Percentiles rank a stretch among this genome's conserved stretches.
These are phyloP conservation scores for Astrothelium subdiscretum DNA, from an alignment of 495 filamentous ascomycete species.

Conservation along the genomic window DNA sequence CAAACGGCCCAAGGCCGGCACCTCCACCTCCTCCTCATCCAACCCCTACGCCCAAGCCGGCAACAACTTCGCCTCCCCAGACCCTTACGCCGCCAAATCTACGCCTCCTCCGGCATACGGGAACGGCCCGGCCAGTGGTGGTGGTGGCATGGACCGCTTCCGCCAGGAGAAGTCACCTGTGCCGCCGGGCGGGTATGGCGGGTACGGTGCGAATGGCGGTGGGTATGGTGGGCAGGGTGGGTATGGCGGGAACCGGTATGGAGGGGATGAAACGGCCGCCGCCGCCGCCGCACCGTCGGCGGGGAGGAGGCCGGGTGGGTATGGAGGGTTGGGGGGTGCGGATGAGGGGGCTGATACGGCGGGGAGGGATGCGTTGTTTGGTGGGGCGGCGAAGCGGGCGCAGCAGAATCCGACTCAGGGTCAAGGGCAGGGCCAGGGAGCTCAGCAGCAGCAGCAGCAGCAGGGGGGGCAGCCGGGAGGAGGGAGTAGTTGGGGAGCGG, in stretches of 20 bases:
- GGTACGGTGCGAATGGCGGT: constrained; percentile 5
- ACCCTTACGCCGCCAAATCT: constrained; percentile 24
- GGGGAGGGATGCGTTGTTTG: constrained; percentile 40
- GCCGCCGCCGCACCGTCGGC: too few relatives aligned
- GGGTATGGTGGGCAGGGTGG: constrained; percentile 17
- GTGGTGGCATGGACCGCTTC: constrained; percentile 6
- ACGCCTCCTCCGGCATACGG: constrained; percentile 12
- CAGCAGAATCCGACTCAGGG: constrained; percentile 26
- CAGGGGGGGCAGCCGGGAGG: constrained; percentile 27
- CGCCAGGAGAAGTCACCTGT: constrained; percentile 27
- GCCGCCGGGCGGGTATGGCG: constrained; percentile 21
- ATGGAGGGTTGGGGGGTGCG: constrained; percentile 24
- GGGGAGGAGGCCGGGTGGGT: constrained; percentile 12
- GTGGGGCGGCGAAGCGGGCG: constrained; percentile 38
- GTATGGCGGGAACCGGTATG: constrained; percentile 25
- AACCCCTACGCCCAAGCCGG: constrained; percentile 15
- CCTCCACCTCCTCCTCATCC: constrained; percentile 9
- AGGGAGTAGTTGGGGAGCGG: constrained; percentile 28
- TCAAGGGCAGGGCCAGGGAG: not conserved
- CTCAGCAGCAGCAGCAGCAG: constrained; percentile 15
- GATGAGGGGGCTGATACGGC: constrained; percentile 20
- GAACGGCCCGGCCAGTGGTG: constrained; percentile 8
- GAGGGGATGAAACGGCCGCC: constrained; percentile 6
- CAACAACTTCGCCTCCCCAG: constrained; percentile 10
- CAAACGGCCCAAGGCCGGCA: constrained; percentile 13